These are phyloP conservation scores for Beauveria caledonica DNA, from an alignment of 2,329 filamentous ascomycete genomes.

Conservation along the genomic window DNA sequence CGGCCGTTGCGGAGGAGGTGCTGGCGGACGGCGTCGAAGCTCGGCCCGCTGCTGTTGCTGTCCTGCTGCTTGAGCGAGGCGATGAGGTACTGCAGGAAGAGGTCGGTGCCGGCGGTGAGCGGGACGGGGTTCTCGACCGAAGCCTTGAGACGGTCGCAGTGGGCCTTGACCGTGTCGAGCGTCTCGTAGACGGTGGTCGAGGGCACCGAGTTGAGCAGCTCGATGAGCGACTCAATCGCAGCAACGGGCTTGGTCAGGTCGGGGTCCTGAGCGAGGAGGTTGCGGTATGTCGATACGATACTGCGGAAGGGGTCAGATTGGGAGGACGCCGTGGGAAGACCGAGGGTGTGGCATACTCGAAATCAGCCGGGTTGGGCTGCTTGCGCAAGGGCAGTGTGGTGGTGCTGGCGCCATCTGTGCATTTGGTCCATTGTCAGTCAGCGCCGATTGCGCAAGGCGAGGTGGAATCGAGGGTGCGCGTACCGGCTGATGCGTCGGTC, in stretches of 20 bases:
- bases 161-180: constrained; percentile 70
- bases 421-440: neutral
- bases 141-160: constrained; percentile 69
- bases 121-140: constrained; percentile 83
- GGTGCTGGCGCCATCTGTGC: constrained; percentile 14
- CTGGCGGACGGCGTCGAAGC: constrained; percentile 71
- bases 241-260: constrained; percentile 94
- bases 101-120: constrained; percentile 84
- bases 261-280: constrained; percentile 55
- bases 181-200: constrained; percentile 91
- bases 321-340: neutral
- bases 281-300: constrained; percentile 48
- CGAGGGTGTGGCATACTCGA: constrained; percentile 23
- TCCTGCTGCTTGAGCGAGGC: constrained; percentile 56
- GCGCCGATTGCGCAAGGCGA: neutral
- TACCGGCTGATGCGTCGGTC: neutral
- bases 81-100: constrained; percentile 92
- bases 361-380: constrained; percentile 20
- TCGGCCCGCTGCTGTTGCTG: constrained; percentile 14
- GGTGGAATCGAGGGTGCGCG: neutral
- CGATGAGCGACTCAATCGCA: constrained; percentile 84
- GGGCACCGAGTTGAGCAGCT: constrained; percentile 69
- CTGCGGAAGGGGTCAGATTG: constrained; percentile 21
- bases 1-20: constrained; percentile 81
- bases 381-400: constrained; percentile 19